Evolutionary conservation across 1,139 yeast genomes (phyloP).

Genomic region (Debaryomycetaceae sp.): DNA sequence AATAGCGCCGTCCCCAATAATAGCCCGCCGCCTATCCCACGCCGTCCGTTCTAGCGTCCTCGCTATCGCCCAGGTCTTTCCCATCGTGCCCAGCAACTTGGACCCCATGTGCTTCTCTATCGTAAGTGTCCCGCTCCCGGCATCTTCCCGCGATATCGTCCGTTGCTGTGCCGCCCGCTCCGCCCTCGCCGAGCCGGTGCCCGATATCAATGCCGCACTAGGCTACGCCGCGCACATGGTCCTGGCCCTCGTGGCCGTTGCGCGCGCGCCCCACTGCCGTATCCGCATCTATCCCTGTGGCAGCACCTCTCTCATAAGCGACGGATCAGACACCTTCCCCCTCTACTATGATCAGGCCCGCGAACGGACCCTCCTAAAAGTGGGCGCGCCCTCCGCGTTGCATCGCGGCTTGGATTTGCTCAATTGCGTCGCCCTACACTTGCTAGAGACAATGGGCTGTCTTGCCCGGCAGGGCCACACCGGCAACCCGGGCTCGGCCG

Average conservation of each 20-base stretch:
- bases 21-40: neutral
- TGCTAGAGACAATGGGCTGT: conserved; percentile 16
- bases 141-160: neutral
- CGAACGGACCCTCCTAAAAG: conserved; percentile 10
- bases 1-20: neutral
- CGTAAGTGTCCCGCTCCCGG: neutral
- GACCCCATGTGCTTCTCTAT: neutral
- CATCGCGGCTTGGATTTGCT: conserved; percentile 25
- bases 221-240: conserved; percentile 20
- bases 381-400: conserved; percentile 10
- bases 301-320: conserved; percentile 15
- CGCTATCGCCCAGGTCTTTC: neutral
- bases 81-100: neutral
- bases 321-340: conserved; percentile 14
- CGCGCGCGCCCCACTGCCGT: conserved; percentile 14
- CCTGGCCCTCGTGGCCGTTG: conserved; percentile 13
- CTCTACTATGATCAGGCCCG: conserved; percentile 17
- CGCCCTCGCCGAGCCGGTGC: conserved; percentile 4
- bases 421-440: conserved; percentile 19
- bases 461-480: conserved; percentile 4
- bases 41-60: neutral
- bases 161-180: neutral
- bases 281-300: conserved; percentile 19
- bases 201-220: conserved; percentile 23
- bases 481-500: conserved; percentile 10